Base-by-base conservation (phyloP, 1,139 yeast species). In the Wickerhamomyces sp. region DNA sequence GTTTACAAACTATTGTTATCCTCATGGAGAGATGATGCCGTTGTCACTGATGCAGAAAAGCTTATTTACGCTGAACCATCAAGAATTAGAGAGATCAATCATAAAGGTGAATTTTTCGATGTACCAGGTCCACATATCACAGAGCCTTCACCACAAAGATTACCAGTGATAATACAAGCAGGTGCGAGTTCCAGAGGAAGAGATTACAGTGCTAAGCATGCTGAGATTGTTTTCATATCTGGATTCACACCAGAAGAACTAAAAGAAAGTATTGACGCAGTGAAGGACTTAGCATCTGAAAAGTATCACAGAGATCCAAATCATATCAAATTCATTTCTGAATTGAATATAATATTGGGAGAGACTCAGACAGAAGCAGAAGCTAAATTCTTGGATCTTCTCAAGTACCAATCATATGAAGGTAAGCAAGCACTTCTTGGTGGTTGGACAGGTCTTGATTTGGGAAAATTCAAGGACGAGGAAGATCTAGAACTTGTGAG, bases 141-240 rank as follows among this genome's bases (percentile, higher is more conserved):
- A 7, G 64, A 63, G 31, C 74, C 74, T 14, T 60, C 71, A 7
- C 67, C 68, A 9, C 73, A 68, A 40, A 63, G 73, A 52, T 49
- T 69, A 9, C 74, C 74, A 1, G 63, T 69, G 10, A 57, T 71
- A 29, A 58, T 71, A 31, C 76, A 71, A 51, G 76, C 76, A 1
- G 76, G 76, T 19, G 62, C 74, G 8, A 70, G 75, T 1, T 56
- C 64, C 28, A 63, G 63, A 28, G 76, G 76, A 15, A 61, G 59
- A 39, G 63, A 64, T 8, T 62, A 67, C 46, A 75, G 73, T 22
- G 75, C 75, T 14, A 63, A 63, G 45, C 65, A 68, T 47, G 75
- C 69, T 4, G 76, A 70, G 46, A 59, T 62, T 6, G 65, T 68
- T 14, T 68, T 33, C 61, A 64, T 32, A 58, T 7, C 47, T 12